Base-by-base conservation (phyloP, 345 rosid genomes). In the Kandelia obovata region DNA sequence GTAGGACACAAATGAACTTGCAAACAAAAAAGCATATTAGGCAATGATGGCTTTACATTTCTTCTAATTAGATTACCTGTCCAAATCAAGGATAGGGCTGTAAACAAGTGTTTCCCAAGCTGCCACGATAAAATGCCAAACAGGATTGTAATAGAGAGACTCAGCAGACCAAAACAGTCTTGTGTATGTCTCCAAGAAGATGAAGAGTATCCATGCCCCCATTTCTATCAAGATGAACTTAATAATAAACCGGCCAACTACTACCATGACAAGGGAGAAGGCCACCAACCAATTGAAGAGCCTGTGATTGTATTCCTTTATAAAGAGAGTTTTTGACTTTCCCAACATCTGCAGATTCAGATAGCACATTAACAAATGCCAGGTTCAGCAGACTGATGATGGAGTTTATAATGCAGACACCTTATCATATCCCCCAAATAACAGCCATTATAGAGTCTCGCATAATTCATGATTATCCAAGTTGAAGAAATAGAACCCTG, bases 91-190 rank as follows among this genome's bases (percentile, higher is more conserved):
- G 79, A 96, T 55, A 1, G 99, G 99, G 74, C 90, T 90, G 80
- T 96, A 96, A 68, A 96, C 99, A 5, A 96, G 67, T 7, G 87
- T 84, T 79, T 96, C 99, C 99, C 98, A 96, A 13, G 91, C 73
- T 52, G 84, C 87, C 23, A 96, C 95, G 26, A 92, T 85, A 70
- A 87, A 77, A 85, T 96, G 98, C 99, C 98, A 96, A 72, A 83
- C 83, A 6, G 96, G 97, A 63, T 96, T 92, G 86, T 92, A 96
- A 77, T 88, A 96, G 51, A 96, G 97, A 63, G 97, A 77, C 71
- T 96, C 98, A 7, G 98, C 91, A 16, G 99, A 84, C 99, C 99
- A 96, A 65, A 96, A 92, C 96, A 96, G 80, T 72, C 98, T 85
- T 5, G 97, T 92, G 76, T 92, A 92, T 3, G 96, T 92, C 88